phyloP scores from a whole-genome alignment of 345 rosid species.

The Salix viminalis region DNA sequence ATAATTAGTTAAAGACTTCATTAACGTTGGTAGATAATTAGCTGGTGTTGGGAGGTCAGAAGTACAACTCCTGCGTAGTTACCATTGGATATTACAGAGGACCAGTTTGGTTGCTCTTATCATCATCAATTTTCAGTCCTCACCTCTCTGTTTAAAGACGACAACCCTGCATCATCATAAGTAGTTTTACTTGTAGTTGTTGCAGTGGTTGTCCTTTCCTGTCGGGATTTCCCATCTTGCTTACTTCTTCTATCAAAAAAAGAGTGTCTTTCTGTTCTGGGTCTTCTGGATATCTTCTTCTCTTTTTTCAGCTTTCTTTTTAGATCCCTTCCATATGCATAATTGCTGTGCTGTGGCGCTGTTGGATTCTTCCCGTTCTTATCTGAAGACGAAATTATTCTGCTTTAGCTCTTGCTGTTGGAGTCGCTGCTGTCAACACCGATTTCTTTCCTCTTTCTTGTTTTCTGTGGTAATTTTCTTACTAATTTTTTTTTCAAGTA shows the following conservation, averaged over 20 bases:
- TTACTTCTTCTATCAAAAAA: not conserved
- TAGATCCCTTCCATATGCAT: not conserved
- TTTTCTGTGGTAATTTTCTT: not conserved
- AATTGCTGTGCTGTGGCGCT: not conserved
- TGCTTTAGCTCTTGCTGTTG: not conserved
- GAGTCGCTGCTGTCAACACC: not conserved
- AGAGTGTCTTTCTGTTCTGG: not conserved
- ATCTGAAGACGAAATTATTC: not conserved
- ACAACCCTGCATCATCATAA: too few species aligned
- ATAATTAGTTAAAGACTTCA: too few species aligned
- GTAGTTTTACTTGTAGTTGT: not conserved
- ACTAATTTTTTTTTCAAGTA: not conserved
- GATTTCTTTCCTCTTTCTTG: not conserved
- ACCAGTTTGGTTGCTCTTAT: too few species aligned
- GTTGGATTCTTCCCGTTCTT: not conserved
- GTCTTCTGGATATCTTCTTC: not conserved
- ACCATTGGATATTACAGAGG: too few species aligned
- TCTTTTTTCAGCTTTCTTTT: not conserved
- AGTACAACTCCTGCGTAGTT: too few species aligned
- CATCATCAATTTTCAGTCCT: too few species aligned
- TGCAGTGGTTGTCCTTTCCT: not conserved
- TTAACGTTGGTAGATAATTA: too few species aligned
- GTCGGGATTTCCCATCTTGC: not conserved
- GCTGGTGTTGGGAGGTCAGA: too few species aligned
- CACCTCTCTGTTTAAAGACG: too few species aligned